A percentile compares a stretch with the other conserved stretches of the same genome.
These are phyloP conservation scores for Sordariomycetes sp. DNA, from an alignment of 2,329 filamentous ascomycete species.

Conservation along the genomic window DNA sequence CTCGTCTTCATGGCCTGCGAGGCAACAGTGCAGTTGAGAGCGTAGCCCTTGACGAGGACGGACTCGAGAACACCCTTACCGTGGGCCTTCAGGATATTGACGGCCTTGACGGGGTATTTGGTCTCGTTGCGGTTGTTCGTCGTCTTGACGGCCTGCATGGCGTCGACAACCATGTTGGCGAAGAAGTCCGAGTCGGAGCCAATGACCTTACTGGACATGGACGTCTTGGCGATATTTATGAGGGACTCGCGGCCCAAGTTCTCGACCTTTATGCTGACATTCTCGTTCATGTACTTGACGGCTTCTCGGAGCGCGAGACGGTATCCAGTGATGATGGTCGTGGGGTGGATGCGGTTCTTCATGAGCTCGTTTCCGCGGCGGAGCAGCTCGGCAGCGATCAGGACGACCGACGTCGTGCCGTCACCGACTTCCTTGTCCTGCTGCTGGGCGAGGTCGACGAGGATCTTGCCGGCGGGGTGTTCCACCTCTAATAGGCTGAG, in stretches of 20 bases:
- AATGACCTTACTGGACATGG: constrained; percentile 99
- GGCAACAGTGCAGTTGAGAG: constrained; percentile 95
- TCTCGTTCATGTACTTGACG: constrained; percentile 98
- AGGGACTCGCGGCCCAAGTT: constrained; percentile 82
- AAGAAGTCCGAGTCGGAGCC: constrained; percentile 95
- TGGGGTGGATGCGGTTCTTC: constrained; percentile 99
- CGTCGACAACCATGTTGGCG: constrained; percentile 92
- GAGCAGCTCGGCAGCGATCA: constrained; percentile 92
- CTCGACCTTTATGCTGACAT: constrained; percentile 93
- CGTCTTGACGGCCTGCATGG: constrained; percentile 88
- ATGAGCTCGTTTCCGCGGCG: constrained; percentile 93
- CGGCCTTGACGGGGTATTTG: constrained; percentile 98
- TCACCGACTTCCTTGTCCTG: constrained; percentile 99
- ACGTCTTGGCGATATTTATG: constrained; percentile 92
- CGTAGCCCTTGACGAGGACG: constrained; percentile 87
- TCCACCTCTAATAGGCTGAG: constrained; percentile 92
- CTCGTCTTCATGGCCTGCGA: constrained; percentile 96
- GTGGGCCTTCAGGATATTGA: constrained; percentile 97
- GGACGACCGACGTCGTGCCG: constrained; percentile 93
- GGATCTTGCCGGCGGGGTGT: constrained; percentile 94
- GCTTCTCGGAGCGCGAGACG: constrained; percentile 89
- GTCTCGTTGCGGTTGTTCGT: constrained; percentile 82
- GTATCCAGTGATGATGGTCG: constrained; percentile 98
- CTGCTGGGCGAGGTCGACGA: constrained; percentile 94
- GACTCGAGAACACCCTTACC: constrained; percentile 88